Evolutionary conservation across 192 early-diverging fungal species (phyloP).

Genomic region (Coemansia sp.): DNA sequence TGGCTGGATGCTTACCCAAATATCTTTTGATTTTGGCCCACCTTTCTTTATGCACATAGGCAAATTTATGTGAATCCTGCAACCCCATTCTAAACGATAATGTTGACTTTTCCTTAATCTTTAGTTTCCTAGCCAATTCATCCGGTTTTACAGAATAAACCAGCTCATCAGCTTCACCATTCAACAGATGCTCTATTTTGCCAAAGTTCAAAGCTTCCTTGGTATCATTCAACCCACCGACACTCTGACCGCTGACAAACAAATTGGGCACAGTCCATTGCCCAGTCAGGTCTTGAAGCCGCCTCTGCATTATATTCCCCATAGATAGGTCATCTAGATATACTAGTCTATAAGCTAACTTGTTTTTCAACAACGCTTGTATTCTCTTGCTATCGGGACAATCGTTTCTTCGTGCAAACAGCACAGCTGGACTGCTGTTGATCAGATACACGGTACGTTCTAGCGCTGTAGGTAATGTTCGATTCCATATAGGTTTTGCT

Average conservation of each 20-base stretch:
- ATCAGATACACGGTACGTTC: conserved; percentile 30
- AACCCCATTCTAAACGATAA: conserved; percentile 42
- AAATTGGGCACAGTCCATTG: conserved; percentile 48
- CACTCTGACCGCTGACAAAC: conserved; percentile 43
- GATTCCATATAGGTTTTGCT: conserved; percentile 25
- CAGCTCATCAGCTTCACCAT: conserved; percentile 27
- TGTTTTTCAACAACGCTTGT: conserved; percentile 6
- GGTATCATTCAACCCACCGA: conserved; percentile 18
- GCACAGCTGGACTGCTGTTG: conserved; percentile 35
- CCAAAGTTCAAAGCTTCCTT: conserved; percentile 23
- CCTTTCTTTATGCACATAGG: conserved; percentile 35
- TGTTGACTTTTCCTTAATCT: conserved; percentile 28
- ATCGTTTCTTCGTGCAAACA: conserved; percentile 30
- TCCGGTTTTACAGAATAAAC: conserved; percentile 40
- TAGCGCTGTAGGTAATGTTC: conserved; percentile 30
- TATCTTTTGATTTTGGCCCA: conserved; percentile 43
- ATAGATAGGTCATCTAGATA: conserved; percentile 26
- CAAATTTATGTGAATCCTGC: conserved; percentile 36
- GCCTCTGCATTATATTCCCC: conserved; percentile 35
- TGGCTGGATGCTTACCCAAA: conserved; percentile 37
- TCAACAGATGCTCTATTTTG: conserved; percentile 14
- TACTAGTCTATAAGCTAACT: conserved; percentile 22
- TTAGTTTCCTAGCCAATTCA: conserved; percentile 16
- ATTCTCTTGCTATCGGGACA: conserved; percentile 22
- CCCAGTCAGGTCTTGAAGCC: conserved; percentile 38